A percentile compares a stretch with the other conserved stretches of the same genome.
These are phyloP conservation scores for Fusarium albidum DNA, from an alignment of 2,329 filamentous ascomycete genomes.

Conservation along the genomic window DNA sequence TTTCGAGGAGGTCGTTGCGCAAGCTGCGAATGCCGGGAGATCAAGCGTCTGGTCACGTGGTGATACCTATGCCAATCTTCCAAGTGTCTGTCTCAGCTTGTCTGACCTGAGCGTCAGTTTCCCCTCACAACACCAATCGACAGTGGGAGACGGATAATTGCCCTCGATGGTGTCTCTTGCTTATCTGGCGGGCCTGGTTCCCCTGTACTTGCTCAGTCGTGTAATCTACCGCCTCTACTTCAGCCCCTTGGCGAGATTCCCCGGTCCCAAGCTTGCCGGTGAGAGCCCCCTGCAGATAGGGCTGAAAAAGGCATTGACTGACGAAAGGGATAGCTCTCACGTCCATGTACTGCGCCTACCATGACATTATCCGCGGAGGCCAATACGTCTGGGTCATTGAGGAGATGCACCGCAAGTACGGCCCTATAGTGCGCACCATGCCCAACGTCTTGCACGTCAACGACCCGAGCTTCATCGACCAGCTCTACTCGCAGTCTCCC, in stretches of 20 bases:
- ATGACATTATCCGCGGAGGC: constrained; percentile 17
- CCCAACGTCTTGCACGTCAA: constrained; percentile 39
- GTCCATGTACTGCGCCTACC: constrained; percentile 13
- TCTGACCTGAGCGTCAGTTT: no score
- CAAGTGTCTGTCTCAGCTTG: no score
- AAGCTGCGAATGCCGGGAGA: no score
- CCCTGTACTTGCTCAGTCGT: neutral
- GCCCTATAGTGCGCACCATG: constrained; percentile 41
- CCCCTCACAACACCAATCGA: no score
- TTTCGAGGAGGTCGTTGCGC: no score
- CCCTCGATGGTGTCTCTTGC: neutral
- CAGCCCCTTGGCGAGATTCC: constrained; percentile 28
- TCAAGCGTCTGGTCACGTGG: no score
- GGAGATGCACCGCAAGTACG: constrained; percentile 49
- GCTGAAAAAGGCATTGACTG: neutral
- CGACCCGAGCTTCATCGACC: constrained; percentile 37
- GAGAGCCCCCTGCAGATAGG: neutral
- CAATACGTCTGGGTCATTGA: constrained; percentile 20
- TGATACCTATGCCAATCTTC: no score
- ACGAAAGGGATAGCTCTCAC: constrained; percentile 4
- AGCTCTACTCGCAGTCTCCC: constrained; percentile 22
- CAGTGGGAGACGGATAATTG: neutral
- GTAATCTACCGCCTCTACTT: constrained; percentile 31
- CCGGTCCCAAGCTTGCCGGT: constrained; percentile 33
- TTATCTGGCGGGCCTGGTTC: neutral